A percentile compares a stretch with the other conserved stretches of the same genome.
These are phyloP conservation scores for Petunia hybrid DNA, from an alignment of 305 asterid genomes.

Conservation along the genomic window DNA sequence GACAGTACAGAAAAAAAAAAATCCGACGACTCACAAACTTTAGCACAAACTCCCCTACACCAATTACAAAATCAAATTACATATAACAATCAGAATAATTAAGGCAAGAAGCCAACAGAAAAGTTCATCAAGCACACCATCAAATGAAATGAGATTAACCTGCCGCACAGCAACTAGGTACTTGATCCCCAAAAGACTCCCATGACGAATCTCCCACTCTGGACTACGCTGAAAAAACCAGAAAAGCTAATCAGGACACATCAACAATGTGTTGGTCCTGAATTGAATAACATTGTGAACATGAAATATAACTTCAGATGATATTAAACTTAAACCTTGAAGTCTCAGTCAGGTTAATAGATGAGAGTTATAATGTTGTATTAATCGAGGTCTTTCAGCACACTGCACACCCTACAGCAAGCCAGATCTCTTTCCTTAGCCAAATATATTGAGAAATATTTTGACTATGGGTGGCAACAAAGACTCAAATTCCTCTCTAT, in stretches of 20 bases:
- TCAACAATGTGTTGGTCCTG: background rate
- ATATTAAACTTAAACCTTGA: background rate
- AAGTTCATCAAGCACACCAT: background rate
- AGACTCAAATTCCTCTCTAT: background rate
- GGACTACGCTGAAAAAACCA: constrained; percentile 91
- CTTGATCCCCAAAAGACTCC: constrained; percentile 97
- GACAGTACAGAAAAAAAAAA: background rate
- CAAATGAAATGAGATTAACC: constrained; percentile 53
- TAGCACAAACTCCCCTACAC: constrained; percentile 3
- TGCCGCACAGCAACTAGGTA: constrained; percentile 96
- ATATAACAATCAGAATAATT: background rate
- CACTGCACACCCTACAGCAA: constrained; percentile 13
- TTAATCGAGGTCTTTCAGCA: constrained; percentile 4
- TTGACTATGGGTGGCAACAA: constrained; percentile 9
- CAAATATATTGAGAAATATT: background rate
- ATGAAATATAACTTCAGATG: constrained; percentile 9
- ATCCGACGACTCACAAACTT: background rate
- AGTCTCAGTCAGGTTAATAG: background rate
- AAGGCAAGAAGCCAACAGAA: background rate
- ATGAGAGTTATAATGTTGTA: background rate
- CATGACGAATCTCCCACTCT: constrained; percentile 99
- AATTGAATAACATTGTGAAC: constrained; percentile 17
- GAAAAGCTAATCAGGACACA: constrained; percentile 52
- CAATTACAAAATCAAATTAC: constrained; percentile 3
- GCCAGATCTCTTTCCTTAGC: background rate